These are phyloP conservation scores for Nemophila menziesii DNA, from an alignment of 257 asterid genomes.

Conservation along the genomic window DNA sequence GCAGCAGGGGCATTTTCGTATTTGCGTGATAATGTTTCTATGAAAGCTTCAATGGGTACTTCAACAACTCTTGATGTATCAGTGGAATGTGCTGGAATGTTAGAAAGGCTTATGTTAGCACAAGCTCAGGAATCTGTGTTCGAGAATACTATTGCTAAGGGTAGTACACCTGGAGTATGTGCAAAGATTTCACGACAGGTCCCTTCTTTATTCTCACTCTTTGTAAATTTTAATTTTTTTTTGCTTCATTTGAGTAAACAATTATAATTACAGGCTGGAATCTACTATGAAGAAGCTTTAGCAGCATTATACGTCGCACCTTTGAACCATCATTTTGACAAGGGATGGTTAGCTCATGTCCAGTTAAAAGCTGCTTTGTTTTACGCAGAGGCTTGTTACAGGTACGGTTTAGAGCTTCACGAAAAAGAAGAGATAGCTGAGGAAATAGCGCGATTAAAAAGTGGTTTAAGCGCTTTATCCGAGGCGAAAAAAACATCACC, in stretches of 20 bases:
- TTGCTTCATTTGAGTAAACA: constrained; percentile 1
- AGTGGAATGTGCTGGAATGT: constrained; percentile 87
- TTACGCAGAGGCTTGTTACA: constrained; percentile 91
- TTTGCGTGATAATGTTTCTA: constrained; percentile 74
- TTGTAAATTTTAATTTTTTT: no score
- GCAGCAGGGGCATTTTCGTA: constrained; percentile 92
- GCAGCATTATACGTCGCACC: constrained; percentile 64
- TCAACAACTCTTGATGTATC: constrained; percentile 77
- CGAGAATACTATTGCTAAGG: constrained; percentile 89
- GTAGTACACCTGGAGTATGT: constrained; percentile 88
- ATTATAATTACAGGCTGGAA: constrained; percentile 50
- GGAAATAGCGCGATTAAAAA: constrained; percentile 91
- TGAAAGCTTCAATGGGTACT: constrained; percentile 79
- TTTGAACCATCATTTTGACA: constrained; percentile 84
- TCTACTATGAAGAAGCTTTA: constrained; percentile 85
- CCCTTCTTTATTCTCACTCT: constrained; percentile 7
- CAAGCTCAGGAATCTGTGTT: constrained; percentile 98
- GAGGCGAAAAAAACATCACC: constrained; percentile 78
- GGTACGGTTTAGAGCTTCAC: constrained; percentile 82
- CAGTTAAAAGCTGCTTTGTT: constrained; percentile 90
- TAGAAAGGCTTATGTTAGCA: constrained; percentile 94
- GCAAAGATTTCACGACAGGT: constrained; percentile 96
- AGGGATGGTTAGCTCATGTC: constrained; percentile 80
- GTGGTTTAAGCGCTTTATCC: constrained; percentile 55
- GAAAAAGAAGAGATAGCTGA: constrained; percentile 94